phyloP scores from a whole-genome alignment of 2,329 filamentous ascomycete genomes.

The Graphilbum fragrans region DNA sequence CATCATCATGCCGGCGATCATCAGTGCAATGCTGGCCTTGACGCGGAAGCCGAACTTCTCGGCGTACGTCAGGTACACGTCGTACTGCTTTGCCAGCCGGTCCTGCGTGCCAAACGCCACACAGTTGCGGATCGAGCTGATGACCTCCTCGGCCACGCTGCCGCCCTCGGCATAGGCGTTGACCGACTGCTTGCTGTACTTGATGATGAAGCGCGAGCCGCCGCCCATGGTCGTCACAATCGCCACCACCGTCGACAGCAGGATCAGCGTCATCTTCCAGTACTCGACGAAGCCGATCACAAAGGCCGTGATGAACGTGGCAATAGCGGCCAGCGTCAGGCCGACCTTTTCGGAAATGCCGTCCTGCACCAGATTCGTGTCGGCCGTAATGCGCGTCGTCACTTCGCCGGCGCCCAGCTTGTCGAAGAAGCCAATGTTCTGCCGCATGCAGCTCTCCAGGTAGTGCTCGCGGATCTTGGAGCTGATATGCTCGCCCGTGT shows the following conservation, averaged over 20 bases:
- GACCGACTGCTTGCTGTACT: slow-evolving; percentile 67
- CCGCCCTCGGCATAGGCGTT: slow-evolving; percentile 74
- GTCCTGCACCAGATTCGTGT: slow-evolving; percentile 88
- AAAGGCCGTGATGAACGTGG: slow-evolving; percentile 81
- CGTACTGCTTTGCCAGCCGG: slow-evolving; percentile 79
- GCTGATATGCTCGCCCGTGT: slow-evolving; percentile 67
- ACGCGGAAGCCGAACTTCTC: slow-evolving; percentile 65
- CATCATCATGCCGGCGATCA: slow-evolving; percentile 76
- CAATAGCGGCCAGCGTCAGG: slow-evolving; percentile 61
- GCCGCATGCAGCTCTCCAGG: slow-evolving; percentile 68
- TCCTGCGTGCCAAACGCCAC: slow-evolving; percentile 90
- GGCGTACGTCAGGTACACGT: slow-evolving; percentile 58
- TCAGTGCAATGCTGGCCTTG: slow-evolving; percentile 59
- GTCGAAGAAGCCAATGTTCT: slow-evolving; percentile 90
- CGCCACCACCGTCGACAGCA: slow-evolving; percentile 69
- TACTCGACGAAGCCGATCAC: slow-evolving; percentile 83
- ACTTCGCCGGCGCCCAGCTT: slow-evolving; percentile 88
- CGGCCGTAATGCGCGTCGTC: slow-evolving; percentile 85
- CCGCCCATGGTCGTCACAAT: slow-evolving; percentile 66
- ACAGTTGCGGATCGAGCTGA: slow-evolving; percentile 86
- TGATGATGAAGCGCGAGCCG: slow-evolving; percentile 64
- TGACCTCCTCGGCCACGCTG: slow-evolving; percentile 83
- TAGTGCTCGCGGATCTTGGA: slow-evolving; percentile 74
- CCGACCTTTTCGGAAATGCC: slow-evolving; percentile 86
- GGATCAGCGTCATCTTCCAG: slow-evolving; percentile 87